Evolutionary conservation across 164 flowering plant genomes (phyloP).

Genomic region (Piper betle): DNA sequence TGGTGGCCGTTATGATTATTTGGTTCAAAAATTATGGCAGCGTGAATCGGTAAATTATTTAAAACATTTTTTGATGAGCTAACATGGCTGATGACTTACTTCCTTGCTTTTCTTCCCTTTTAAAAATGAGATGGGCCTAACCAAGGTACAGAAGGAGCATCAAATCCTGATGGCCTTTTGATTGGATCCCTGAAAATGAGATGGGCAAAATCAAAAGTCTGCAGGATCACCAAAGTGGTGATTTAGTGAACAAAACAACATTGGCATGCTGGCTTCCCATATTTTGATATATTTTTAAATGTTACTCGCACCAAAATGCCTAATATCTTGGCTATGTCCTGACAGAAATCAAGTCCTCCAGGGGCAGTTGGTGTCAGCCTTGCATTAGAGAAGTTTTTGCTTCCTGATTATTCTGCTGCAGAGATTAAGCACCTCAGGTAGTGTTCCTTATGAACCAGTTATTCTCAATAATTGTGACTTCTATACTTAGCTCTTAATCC

Average conservation of each 20-base stretch:
- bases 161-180: no score
- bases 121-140: not conserved
- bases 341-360: slow-evolving; percentile 68
- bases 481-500: not conserved
- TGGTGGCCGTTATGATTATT: slow-evolving; percentile 87
- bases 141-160: no score
- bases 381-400: slow-evolving; percentile 74
- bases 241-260: not conserved
- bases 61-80: not conserved
- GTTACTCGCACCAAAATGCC: not conserved
- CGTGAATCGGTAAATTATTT: slow-evolving; percentile 40
- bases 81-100: not conserved
- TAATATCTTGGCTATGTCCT: not conserved
- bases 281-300: not conserved
- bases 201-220: no score
- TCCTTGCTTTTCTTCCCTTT: not conserved
- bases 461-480: not conserved
- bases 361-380: slow-evolving; percentile 85
- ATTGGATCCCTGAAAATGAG: no score
- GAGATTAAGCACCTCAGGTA: slow-evolving; percentile 53
- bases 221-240: no score
- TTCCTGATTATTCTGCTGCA: slow-evolving; percentile 26
- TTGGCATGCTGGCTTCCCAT: not conserved
- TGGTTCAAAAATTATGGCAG: slow-evolving; percentile 59
- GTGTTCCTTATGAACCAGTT: not conserved